Evolutionary conservation across 192 early-diverging fungal species (phyloP).

Genomic region (Linnemannia exigua): DNA sequence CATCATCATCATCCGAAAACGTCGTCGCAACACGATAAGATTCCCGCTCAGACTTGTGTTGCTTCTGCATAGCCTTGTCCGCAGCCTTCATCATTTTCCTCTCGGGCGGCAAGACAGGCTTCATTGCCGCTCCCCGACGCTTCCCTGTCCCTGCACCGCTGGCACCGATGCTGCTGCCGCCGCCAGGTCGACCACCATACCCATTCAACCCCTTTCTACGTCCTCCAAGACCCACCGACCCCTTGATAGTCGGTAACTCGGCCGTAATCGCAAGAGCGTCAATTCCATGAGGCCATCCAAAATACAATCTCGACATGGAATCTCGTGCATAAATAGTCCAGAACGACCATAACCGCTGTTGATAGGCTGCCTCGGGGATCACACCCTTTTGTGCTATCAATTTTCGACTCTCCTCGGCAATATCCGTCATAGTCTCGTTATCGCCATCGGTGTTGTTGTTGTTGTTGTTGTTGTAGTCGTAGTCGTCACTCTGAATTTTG

Average conservation of each 20-base stretch:
- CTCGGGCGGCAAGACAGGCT: background rate
- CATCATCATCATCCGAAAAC: slow-evolving; percentile 24
- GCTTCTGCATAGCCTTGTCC: background rate
- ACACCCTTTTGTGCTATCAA: slow-evolving; percentile 16
- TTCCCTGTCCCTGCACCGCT: slow-evolving; percentile 29
- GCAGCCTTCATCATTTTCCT: slow-evolving; percentile 35
- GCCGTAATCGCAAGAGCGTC: slow-evolving; percentile 20
- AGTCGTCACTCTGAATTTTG: background rate
- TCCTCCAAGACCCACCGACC: slow-evolving; percentile 37
- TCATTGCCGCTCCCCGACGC: slow-evolving; percentile 19
- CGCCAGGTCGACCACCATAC: background rate
- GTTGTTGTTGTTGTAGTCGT: background rate
- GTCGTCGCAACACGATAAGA: slow-evolving; percentile 14
- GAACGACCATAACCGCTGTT: slow-evolving; percentile 46
- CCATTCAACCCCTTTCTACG: slow-evolving; percentile 16
- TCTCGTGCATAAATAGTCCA: slow-evolving; percentile 43
- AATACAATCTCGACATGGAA: slow-evolving; percentile 38
- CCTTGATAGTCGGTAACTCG: slow-evolving; percentile 47
- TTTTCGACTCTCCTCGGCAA: slow-evolving; percentile 22
- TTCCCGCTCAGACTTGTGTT: background rate
- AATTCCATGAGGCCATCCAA: slow-evolving; percentile 50
- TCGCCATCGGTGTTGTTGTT: background rate
- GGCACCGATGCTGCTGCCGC: background rate
- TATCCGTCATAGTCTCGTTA: slow-evolving; percentile 9
- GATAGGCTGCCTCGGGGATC: slow-evolving; percentile 49